Percentiles rank a stretch among this genome's conserved stretches.
phyloP scores from a whole-genome alignment of 73 alveolate species.

The Uronychia binucleata region DNA sequence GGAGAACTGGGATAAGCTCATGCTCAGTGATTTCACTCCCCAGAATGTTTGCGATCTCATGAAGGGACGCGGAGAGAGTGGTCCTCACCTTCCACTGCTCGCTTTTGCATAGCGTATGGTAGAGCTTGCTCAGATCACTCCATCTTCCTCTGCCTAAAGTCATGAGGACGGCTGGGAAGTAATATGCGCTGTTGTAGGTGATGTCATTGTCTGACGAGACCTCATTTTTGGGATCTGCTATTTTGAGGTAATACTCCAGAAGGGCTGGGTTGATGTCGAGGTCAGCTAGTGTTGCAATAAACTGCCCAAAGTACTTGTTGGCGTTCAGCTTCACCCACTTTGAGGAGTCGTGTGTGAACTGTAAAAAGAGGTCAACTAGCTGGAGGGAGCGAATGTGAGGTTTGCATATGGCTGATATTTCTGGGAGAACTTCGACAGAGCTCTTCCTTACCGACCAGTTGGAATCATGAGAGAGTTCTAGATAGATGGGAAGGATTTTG shows the following conservation, averaged over 20 bases:
- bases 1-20: slow-evolving; percentile 71
- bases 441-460: slow-evolving; percentile 90
- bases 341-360: slow-evolving; percentile 65
- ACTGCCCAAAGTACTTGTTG: slow-evolving; percentile 69
- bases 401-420: slow-evolving; percentile 58
- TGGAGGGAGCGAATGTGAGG: slow-evolving; percentile 47
- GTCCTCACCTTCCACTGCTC: slow-evolving; percentile 70
- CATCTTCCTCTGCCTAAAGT: slow-evolving; percentile 73
- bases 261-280: slow-evolving; percentile 61
- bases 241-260: slow-evolving; percentile 56
- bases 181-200: slow-evolving; percentile 62
- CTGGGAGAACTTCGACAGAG: slow-evolving; percentile 80
- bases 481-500: slow-evolving; percentile 70
- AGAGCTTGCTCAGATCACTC: slow-evolving; percentile 59
- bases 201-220: slow-evolving; percentile 60
- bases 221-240: slow-evolving; percentile 56
- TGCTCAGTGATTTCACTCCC: slow-evolving; percentile 75
- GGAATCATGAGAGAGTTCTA: slow-evolving; percentile 70
- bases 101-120: slow-evolving; percentile 49
- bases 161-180: slow-evolving; percentile 75
- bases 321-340: slow-evolving; percentile 90
- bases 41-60: slow-evolving; percentile 78
- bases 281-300: slow-evolving; percentile 63
- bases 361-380: slow-evolving; percentile 67
- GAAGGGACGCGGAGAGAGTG: slow-evolving; percentile 69